Percentiles rank a stretch among this genome's conserved stretches.
These are phyloP conservation scores for Fraxinus sp. DNA, from an alignment of 305 asterid species.

Conservation along the genomic window DNA sequence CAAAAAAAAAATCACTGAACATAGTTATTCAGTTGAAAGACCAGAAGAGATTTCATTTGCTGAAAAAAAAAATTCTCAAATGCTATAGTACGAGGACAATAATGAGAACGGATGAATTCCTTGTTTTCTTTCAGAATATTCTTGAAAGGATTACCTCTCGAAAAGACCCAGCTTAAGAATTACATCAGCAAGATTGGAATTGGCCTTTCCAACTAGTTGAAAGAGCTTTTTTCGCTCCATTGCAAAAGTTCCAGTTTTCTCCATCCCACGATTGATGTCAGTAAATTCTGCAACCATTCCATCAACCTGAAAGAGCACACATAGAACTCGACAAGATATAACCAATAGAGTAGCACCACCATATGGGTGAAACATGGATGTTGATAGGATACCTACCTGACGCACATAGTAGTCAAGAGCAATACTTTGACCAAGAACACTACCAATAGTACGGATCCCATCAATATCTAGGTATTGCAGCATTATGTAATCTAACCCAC, in stretches of 20 bases:
- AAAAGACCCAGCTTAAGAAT: background rate
- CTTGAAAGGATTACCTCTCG: background rate
- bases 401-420: conserved; percentile 96
- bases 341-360: conserved; percentile 6
- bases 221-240: conserved; percentile 1
- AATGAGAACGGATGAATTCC: background rate
- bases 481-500: conserved; percentile 85
- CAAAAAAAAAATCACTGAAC: background rate
- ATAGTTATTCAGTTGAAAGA: background rate
- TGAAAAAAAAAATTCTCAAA: background rate
- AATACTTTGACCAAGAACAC: conserved; percentile 98
- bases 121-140: background rate
- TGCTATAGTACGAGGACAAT: background rate
- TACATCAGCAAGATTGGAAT: conserved; percentile 5
- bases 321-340: background rate
- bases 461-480: conserved; percentile 71
- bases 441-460: conserved; percentile 90
- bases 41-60: background rate
- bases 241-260: conserved; percentile 1
- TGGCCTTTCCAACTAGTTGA: conserved; percentile 1
- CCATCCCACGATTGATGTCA: background rate
- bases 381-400: conserved; percentile 54
- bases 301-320: conserved; percentile 54
- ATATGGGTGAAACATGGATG: conserved; percentile 2
- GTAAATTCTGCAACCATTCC: conserved; percentile 1